Percentiles rank a stretch among this genome's conserved stretches.
phyloP scores from a whole-genome alignment of 495 filamentous ascomycete species.

The Hyaloscypha hepaticicola region DNA sequence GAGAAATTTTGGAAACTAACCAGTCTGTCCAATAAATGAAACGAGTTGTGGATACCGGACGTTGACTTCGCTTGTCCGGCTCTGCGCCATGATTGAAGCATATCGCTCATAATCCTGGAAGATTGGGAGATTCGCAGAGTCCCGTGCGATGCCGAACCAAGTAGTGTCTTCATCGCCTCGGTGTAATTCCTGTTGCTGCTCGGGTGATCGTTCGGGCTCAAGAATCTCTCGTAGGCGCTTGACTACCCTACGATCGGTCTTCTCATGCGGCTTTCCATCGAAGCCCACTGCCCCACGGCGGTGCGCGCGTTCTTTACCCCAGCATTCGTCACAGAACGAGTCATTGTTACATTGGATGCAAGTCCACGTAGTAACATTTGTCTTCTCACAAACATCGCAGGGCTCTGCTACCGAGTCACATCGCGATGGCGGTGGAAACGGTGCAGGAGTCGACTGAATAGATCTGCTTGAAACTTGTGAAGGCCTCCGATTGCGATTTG shows the following conservation, averaged over 20 bases:
- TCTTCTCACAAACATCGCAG: constrained; percentile 34
- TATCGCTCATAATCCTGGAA: constrained; percentile 44
- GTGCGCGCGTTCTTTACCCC: constrained; percentile 40
- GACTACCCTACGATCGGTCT: constrained; percentile 27
- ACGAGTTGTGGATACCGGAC: constrained; percentile 45
- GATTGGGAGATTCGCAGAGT: constrained; percentile 33
- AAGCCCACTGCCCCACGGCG: constrained; percentile 35
- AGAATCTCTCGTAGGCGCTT: constrained; percentile 24
- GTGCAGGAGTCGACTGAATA: no score
- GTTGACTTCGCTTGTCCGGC: constrained; percentile 28
- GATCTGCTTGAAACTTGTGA: no score
- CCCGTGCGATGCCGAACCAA: constrained; percentile 47
- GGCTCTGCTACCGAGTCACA: no score
- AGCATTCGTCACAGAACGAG: constrained; percentile 39
- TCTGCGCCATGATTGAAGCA: constrained; percentile 42
- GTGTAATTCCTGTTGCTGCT: constrained; percentile 11
- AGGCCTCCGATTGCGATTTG: no score
- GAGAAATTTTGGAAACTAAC: constrained; percentile 24
- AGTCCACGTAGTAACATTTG: constrained; percentile 32
- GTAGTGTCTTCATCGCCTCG: constrained; percentile 43
- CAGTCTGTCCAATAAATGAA: constrained; percentile 51
- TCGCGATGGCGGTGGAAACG: no score
- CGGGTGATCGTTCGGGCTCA: constrained; percentile 10
- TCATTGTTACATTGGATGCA: constrained; percentile 45
- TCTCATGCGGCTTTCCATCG: constrained; percentile 34